phyloP scores from a whole-genome alignment of 2,329 filamentous ascomycete species.

The Aspergillus viridinutans region DNA sequence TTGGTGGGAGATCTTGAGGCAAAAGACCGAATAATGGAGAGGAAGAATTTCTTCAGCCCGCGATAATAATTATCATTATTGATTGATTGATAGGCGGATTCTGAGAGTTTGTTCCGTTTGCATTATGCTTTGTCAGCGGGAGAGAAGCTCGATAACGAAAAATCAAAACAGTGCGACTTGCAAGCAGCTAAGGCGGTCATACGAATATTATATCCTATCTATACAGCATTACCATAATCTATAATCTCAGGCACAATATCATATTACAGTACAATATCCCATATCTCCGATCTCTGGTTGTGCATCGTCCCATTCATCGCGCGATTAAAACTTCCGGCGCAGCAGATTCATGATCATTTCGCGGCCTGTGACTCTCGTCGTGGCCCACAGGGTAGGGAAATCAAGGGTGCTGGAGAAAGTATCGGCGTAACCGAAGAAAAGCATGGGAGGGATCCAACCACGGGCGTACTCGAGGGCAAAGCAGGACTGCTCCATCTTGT shows the following conservation, averaged over 20 bases:
- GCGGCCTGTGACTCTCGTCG: slow-evolving; percentile 66
- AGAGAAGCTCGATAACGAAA: not conserved
- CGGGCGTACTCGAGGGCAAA: slow-evolving; percentile 40
- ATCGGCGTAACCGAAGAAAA: slow-evolving; percentile 85
- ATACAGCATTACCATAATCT: not conserved
- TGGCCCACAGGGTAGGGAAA: slow-evolving; percentile 78
- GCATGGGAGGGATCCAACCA: slow-evolving; percentile 90
- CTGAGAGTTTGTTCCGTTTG: slow-evolving; percentile 13
- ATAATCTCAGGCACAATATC: not conserved
- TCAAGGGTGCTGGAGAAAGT: slow-evolving; percentile 76
- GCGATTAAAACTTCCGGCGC: slow-evolving; percentile 62
- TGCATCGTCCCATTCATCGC: not conserved
- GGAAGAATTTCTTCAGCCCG: not conserved
- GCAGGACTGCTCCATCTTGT: slow-evolving; percentile 47
- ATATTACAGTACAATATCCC: not conserved
- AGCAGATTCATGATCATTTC: slow-evolving; percentile 73
- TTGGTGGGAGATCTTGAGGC: not conserved
- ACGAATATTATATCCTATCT: not conserved
- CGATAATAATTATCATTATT: slow-evolving; percentile 5
- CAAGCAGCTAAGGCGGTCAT: not conserved
- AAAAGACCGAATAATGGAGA: not conserved
- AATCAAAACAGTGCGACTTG: not conserved
- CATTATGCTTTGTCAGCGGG: not conserved
- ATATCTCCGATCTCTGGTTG: not conserved
- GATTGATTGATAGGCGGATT: slow-evolving; percentile 6